Evolutionary conservation across 345 rosid species (phyloP).

Genomic region (Erucastrum elatum): DNA sequence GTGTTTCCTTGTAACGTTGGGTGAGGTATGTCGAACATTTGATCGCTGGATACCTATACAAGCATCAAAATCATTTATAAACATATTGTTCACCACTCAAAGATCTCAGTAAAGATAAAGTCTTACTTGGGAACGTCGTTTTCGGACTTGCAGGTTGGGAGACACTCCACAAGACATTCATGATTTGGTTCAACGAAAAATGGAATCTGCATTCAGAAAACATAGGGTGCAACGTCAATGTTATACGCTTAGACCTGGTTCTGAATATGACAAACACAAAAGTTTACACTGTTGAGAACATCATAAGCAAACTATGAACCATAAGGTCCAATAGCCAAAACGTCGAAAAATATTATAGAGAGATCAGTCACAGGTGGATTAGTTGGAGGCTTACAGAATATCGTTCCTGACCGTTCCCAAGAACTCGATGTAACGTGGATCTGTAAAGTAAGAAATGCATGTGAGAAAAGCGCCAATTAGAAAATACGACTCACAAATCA

Average conservation of each 20-base stretch:
- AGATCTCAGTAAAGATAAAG: background rate
- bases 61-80: background rate
- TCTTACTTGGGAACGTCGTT: slow-evolving; percentile 78
- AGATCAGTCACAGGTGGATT: background rate
- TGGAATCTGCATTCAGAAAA: slow-evolving; percentile 56
- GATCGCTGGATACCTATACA: slow-evolving; percentile 66
- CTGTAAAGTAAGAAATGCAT: slow-evolving; percentile 38
- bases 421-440: slow-evolving; percentile 88
- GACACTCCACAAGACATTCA: slow-evolving; percentile 87
- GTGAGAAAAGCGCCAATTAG: background rate
- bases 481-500: background rate
- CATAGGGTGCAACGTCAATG: background rate
- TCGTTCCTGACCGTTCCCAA: slow-evolving; percentile 76
- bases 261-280: background rate
- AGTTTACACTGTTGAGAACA: background rate
- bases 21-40: slow-evolving; percentile 60
- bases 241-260: background rate
- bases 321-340: background rate
- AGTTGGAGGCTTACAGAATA: slow-evolving; percentile 62
- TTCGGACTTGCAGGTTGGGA: slow-evolving; percentile 85
- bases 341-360: background rate
- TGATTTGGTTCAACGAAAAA: slow-evolving; percentile 83
- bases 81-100: background rate
- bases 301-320: background rate
- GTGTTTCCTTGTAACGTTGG: slow-evolving; percentile 76